Conservation (phyloP, 2,329 filamentous ascomycete species). For the Colletotrichum sp. region DNA sequence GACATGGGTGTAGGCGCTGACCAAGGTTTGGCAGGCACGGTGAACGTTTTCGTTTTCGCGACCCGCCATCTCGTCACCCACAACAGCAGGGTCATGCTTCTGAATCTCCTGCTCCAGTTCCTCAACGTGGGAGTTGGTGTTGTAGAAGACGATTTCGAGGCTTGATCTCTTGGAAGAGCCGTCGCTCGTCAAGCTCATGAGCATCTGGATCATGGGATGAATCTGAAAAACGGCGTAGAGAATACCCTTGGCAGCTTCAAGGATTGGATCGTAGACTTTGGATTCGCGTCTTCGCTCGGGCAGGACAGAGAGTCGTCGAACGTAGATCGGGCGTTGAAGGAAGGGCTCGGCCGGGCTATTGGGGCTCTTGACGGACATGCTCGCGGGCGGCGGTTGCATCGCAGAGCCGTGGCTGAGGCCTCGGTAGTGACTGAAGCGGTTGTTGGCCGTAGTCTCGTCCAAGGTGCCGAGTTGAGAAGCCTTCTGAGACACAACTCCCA, state of each 20-base stretch:
- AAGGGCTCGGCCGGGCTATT: constrained; percentile 63
- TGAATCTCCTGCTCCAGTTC: constrained; percentile 70
- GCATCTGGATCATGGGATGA: constrained; percentile 70
- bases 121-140: constrained; percentile 70
- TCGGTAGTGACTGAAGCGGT: constrained; percentile 70
- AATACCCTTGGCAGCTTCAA: constrained; percentile 70
- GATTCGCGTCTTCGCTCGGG: constrained; percentile 69
- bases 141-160: constrained; percentile 71
- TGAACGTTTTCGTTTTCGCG: constrained; percentile 69
- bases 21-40: constrained; percentile 65
- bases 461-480: constrained; percentile 65
- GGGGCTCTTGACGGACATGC: constrained; percentile 54
- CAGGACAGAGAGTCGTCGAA: constrained; percentile 66
- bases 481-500: constrained; percentile 67
- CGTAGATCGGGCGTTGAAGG: constrained; percentile 65
- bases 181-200: constrained; percentile 66
- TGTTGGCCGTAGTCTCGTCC: constrained; percentile 66
- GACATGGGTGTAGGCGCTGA: constrained; percentile 69
- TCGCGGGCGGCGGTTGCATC: constrained; percentile 58
- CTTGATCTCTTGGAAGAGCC: constrained; percentile 66
- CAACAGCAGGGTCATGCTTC: constrained; percentile 58
- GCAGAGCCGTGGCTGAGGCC: constrained; percentile 73
- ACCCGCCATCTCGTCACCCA: constrained; percentile 51
- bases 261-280: constrained; percentile 62
- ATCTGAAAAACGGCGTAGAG: constrained; percentile 72